These are phyloP conservation scores for Pinus albicaulis DNA, from an alignment of 75 land plant genomes.

Conservation along the genomic window DNA sequence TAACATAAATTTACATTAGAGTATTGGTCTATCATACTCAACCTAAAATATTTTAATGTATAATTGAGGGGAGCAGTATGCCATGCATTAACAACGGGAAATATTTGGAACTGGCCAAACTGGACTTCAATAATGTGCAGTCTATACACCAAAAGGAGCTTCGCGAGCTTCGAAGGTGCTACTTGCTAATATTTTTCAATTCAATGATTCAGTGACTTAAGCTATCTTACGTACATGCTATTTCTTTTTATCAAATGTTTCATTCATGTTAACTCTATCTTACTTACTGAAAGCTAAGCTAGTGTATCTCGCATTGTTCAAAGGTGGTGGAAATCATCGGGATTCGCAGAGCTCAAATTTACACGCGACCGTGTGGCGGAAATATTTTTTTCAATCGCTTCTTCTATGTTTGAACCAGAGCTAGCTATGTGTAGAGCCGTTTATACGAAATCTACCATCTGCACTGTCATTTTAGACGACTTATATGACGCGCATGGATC, in stretches of 20 bases:
- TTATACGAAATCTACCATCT: conserved; percentile 15
- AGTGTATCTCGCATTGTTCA: background rate
- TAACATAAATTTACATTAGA: too few relatives aligned
- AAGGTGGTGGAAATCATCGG: conserved; percentile 20
- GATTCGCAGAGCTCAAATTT: background rate
- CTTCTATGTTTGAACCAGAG: conserved; percentile 18
- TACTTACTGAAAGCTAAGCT: background rate
- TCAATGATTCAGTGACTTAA: too few relatives aligned
- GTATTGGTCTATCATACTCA: too few relatives aligned
- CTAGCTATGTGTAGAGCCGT: conserved; percentile 6
- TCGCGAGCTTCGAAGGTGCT: background rate
- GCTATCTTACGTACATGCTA: background rate
- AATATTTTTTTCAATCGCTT: conserved; percentile 11
- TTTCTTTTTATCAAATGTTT: background rate
- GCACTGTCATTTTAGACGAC: conserved; percentile 6
- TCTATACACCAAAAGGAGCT: conserved; percentile 30
- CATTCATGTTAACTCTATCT: background rate
- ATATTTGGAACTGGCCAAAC: conserved; percentile 44
- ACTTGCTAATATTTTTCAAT: background rate
- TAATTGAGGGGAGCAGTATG: conserved; percentile 27
- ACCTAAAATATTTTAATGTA: background rate
- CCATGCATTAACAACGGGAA: conserved; percentile 27
- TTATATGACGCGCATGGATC: conserved; percentile 17
- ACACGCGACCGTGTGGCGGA: conserved; percentile 4
- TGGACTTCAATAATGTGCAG: conserved; percentile 52